Base-by-base conservation (phyloP, 495 filamentous ascomycete species). In the Bacidia gigantensis region DNA sequence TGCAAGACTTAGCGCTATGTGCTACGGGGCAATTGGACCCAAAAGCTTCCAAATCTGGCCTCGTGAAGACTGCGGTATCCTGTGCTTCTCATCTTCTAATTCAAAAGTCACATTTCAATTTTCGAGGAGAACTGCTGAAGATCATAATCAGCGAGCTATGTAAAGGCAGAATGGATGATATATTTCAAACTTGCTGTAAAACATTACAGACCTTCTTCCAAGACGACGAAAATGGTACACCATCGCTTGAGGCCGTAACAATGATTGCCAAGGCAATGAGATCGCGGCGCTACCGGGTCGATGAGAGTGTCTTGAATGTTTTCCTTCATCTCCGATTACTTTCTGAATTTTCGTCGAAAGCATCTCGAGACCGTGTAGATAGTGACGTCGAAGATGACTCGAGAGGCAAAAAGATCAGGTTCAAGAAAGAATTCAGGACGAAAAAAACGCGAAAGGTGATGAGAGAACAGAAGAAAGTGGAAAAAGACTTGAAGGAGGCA, bases 191-290 rank as follows among this genome's bases (percentile, higher is more conserved):
- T 64, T 94, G 89, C 62, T 76, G 80, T 14, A 75, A 85, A 50
- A 82, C 89, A 0, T 64, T 98, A 32, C 85, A 92, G 61, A 81
- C 77, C 0, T 66, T 98, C 1, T 95, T 97, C 60, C 67, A 64
- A n/a, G 80, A 85, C 14, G 92, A 97, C 52, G 83, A 92, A 38
- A 89, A 96, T 57, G 93, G 92, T 1, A 75, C 80, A 42, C 78
- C 87, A 3, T 89, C 90, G 11, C 77, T 94, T 41, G 92, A 97
- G 58, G 87, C 86, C 0, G 86, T 94, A 20, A 78, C 81, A 2
- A 71, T 95, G 41, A 72, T 98, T 12, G 80, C 87, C 1, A 95
- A 87, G 66, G 93, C 96, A 89, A 89, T 97, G 78, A 95, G 86
- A 65, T 78, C 79, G 18, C 80, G 77, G 51, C 76, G 87, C 46